Base-by-base conservation (phyloP, 495 filamentous ascomycete genomes). In the Penicilliopsis zonata region DNA sequence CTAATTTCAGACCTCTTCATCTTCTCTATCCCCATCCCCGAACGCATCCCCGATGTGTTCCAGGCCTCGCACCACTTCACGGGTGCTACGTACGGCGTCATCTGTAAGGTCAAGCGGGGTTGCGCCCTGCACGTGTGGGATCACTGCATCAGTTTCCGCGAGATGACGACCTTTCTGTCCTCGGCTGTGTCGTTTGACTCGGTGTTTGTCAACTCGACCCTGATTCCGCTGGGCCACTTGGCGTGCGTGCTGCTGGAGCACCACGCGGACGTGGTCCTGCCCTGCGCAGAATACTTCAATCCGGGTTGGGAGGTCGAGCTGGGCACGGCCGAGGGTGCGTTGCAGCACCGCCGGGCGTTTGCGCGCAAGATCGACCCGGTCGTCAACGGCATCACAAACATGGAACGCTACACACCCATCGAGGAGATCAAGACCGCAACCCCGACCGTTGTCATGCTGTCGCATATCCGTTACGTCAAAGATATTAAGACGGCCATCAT, bases 281-380 rank as follows among this genome's bases (percentile, higher is more conserved):
- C 75, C 4, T 80, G 75, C 53, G 71, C 72, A 1, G 67, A 74
- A 34, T 73, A 74, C 53, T 80, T 78, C 52, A 80, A 80, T 35
- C 75, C 75, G 3, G 70, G 69, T 16, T 80, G 75, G 75, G 75
- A 80, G 43, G 58, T 70, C 3, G 75, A 79, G 43, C 72, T 78
- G 15, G 75, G 75, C 25, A 76, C 69, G 12, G 63, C 65, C 34
- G 58, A 73, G 42, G 72, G 72, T 30, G 52, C 54, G 1, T 55
- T 78, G 24, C 62, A 69, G 27, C 75, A 79, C 44, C 69, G 71
- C 28, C 69, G 68, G 33, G 54, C 55, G 5, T 80, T 79, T 50
- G 51, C 48, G 9, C 58, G 75, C 17, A 79, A 79, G 49, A 67
- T 80, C 9, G 75, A 80, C 40, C 74, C 75, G 2, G 73, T 80